Base-by-base conservation (phyloP, 805 yeast genomes). In the Yamadazyma sp. region DNA sequence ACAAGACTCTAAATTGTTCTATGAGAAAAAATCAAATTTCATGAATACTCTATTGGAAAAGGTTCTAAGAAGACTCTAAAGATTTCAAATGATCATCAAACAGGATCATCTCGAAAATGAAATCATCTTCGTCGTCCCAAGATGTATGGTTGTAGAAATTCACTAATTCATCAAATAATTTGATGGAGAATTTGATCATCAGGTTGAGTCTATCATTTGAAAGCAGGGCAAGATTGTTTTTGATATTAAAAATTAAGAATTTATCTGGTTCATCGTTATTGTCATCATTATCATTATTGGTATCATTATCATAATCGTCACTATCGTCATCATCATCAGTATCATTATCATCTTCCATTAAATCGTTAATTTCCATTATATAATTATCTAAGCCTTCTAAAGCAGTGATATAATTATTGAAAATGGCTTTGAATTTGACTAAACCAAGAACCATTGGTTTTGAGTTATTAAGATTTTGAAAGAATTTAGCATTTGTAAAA, bases 361-460 rank as follows among this genome's bases (percentile, higher is more conserved):
- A 10, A 5, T 44, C 48, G 26, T 33, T 36, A 7, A 44, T 40
- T 15, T 40, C 44, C 7, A 25, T 20, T 5, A 44, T 38, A 9
- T 13, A 11, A 19, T 35, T 24, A 32, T 44, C 48, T 12, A 44
- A 35, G 23, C 33, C 27, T 4, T 12, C 16, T 7, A 44, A 23
- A 3, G 27, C 23, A 3, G 23, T 9, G 12, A 38, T 21, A 24
- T 31, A 44, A n/a, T 27, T 19, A 20, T 40, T 41, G 15, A 44
- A 38, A 7, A 13, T 20, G 7, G 17, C 8, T 20, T 40, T 40
- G 23, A 31, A 35, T 15, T 16, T 29, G 5, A 40, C 7, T 18
- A 44, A 25, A 1, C 48, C 48, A 15, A 33, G 27, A 15, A 44
- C 17, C 44, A 44, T 44, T n/a, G 24, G 20, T 27, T 40, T 20